Evolutionary conservation across 2,329 filamentous ascomycete genomes (phyloP), one percentile per base, ranked within the genome.

Genomic region (Arthrinium puccinioides): DNA sequence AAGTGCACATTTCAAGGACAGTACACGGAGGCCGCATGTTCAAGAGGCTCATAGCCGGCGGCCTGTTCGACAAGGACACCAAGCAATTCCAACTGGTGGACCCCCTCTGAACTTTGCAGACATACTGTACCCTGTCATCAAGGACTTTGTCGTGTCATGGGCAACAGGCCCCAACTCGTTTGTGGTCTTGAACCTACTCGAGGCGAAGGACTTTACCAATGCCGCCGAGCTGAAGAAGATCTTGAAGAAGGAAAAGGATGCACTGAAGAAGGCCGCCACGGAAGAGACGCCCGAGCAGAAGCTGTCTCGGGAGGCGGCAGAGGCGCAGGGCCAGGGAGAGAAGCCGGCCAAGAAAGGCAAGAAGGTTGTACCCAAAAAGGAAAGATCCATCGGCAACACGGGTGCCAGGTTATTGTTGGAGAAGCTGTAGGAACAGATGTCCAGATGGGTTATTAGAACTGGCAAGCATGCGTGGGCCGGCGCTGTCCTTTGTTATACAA

Each of bases 1-100:
- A 53, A 16, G 53, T 60, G 21, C 82, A 87, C 54, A 69, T 84
- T 38, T 74, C 79, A 19, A 67, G 74, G 50, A 72, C 74, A 25
- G 56, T 78, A 1, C 72, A 71, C 49, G 84, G 79, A 27, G 87
- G 86, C 13, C 82, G 87, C 41, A 84, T 96, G 81, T 74, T 97
- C 52, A 96, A 95, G 67, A 84, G 84, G 0, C 74, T 98, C 7
- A 88, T 96, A 18, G 82, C 87, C 38, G 92, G 92, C 28, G 92
- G 94, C 19, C 81, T 79, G 40, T 98, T 85, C 56, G 87, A 97
- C 61, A 77, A 78, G 43, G 72, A 72, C 29, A 72, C 77, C 3
- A 87, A 87, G 61, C 78, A 72, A 39, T 63, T 92, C 30, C 74
- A 84, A 51, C 76, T 79, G 16, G 72, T 84, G 3, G 79, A 88